These are phyloP conservation scores for Citrus trifoliata DNA, from an alignment of 345 rosid species.

Conservation along the genomic window DNA sequence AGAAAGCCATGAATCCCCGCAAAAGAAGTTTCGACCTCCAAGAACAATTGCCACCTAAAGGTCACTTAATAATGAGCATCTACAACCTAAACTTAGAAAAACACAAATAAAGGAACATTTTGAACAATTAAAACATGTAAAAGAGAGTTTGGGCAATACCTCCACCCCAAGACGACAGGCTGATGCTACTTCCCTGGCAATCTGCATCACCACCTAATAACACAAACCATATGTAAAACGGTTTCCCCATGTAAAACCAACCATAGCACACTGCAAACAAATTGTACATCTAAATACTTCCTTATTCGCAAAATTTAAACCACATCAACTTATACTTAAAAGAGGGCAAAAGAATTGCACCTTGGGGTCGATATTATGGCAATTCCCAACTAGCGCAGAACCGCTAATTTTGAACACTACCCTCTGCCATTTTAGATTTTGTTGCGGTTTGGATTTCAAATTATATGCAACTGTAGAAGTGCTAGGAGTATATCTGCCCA, in stretches of 20 bases:
- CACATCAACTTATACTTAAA: background rate
- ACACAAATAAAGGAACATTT: background rate
- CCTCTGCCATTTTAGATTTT: slow-evolving; percentile 39
- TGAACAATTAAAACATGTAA: background rate
- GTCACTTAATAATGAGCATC: background rate
- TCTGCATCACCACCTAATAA: slow-evolving; percentile 42
- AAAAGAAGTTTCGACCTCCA: slow-evolving; percentile 49
- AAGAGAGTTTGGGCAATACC: slow-evolving; percentile 20
- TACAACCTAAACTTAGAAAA: background rate
- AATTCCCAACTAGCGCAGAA: slow-evolving; percentile 38
- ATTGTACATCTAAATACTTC: background rate
- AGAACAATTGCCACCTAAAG: slow-evolving; percentile 47
- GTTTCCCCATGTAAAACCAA: background rate
- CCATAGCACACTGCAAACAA: background rate
- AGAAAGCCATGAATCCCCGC: slow-evolving; percentile 49
- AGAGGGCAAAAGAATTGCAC: slow-evolving; percentile 10
- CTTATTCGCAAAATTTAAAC: background rate
- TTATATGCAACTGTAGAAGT: slow-evolving; percentile 17
- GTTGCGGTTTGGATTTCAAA: slow-evolving; percentile 27
- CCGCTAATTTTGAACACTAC: slow-evolving; percentile 51
- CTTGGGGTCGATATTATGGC: slow-evolving; percentile 43
- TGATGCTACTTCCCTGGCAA: slow-evolving; percentile 43
- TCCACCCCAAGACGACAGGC: slow-evolving; percentile 41
- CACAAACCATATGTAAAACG: background rate
- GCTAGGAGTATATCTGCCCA: slow-evolving; percentile 18